Base-by-base conservation (phyloP, 306 rosid genomes). In the Dryas octopetala region DNA sequence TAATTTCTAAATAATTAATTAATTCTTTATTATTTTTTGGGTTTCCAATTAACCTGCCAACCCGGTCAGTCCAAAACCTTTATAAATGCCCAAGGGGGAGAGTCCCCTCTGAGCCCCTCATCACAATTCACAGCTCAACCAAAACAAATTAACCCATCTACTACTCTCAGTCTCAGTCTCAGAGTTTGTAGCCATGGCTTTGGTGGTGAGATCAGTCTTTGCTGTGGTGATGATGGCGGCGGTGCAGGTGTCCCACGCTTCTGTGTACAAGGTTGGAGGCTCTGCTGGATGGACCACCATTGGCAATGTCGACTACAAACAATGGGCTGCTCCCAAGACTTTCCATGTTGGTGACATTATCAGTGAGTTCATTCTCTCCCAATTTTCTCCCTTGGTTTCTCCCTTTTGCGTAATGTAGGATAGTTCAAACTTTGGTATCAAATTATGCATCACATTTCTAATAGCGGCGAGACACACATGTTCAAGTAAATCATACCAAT, bases 251-350 rank as follows among this genome's bases (percentile, higher is more conserved):
- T 85, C 96, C 51, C 11, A 53, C 55, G 97, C 85, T 13, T 88
- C 86, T 50, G 88, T 89, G 4, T 75, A 90, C 85, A 90, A 90
- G 82, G 96, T 91, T 72, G 98, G 98, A 45, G 96, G 89, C 66
- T 85, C 97, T 62, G 82, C 87, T 51, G 98, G 97, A 7, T 95
- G 98, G 98, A 91, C 97, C 45, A 85, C 87, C 50, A 71, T 85
- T 44, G 93, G 88, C 54, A 74, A 77, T 38, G 77, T 95, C 9
- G 74, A 91, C 77, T 95, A 95, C 84, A 90, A 70, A 68, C 81
- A 82, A 4, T 95, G 98, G 97, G 80, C 97, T 82, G 85, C 93
- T 62, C 51, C 86, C 40, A 91, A 90, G 74, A 87, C 80, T 77
- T 90, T 95, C 84, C 74, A 80, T 64, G 62, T 83, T 67, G 98